Base-by-base conservation (phyloP, 2,329 filamentous ascomycete genomes). In the Paraphoma chrysanthemicola region DNA sequence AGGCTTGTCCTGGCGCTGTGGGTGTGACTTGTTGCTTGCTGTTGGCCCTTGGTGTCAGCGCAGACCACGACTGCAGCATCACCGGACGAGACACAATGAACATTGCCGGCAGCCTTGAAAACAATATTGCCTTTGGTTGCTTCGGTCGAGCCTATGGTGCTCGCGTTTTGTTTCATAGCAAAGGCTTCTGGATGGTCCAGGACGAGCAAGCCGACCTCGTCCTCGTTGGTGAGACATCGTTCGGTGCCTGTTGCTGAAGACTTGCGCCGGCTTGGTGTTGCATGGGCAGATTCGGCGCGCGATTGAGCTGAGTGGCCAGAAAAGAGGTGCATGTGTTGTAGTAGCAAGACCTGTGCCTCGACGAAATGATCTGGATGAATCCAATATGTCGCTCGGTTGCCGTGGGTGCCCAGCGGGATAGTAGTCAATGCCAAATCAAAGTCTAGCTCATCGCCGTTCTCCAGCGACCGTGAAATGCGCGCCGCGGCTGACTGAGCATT, bases 331-430 rank as follows among this genome's bases (percentile, higher is more conserved):
- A 81, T 77, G 51, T 84, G 74, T 56, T 84, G 81, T 4, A 84
- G 71, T 10, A 86, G 63, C 2, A 85, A 66, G 8, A 85, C 77
- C 48, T 83, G 79, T n/a, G 83, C 71, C 68, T 85, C 82, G 18
- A 85, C 79, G 39, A 85, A 66, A 60, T 84, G 81, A 53, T 86
- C 83, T 1, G 77, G 72, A 64, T 85, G 83, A 45, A 85, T 77
- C 79, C 84, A 85, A 60, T 85, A 86, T 14, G 78, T 78, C 1
- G 82, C 82, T 50, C 79, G 80, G 29, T 71, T 77, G 11, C 81
- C 81, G 46, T 71, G 64, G 8, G 77, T 66, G 2, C 82, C 82
- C 8, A 85, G 67, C 10, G 82, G 81, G 1, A 81, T 71, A 9
- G 79, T 80, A 12, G 78, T 77, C 31, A 85, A 64, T 3, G 80